These are phyloP conservation scores for Gossypium longicalyx DNA, from an alignment of 345 rosid species.

Conservation along the genomic window DNA sequence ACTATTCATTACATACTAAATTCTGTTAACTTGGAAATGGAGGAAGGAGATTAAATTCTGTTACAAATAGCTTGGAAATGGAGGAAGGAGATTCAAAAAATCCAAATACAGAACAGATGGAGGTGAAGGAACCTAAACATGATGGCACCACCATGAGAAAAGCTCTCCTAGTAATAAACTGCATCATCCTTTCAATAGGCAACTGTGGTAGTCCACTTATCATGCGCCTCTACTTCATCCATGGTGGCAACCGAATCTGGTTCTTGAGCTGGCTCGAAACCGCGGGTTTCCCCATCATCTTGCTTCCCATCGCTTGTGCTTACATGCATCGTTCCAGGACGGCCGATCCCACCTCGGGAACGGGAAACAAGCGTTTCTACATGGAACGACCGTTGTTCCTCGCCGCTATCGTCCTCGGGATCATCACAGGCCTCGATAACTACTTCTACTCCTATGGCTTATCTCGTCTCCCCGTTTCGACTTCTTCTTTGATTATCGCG, in stretches of 20 bases:
- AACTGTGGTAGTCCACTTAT: conserved; percentile 63
- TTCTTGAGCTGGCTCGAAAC: conserved; percentile 68
- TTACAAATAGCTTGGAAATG: too few species aligned
- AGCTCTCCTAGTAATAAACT: conserved; percentile 45
- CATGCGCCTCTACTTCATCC: conserved; percentile 71
- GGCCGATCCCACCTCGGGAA: not conserved
- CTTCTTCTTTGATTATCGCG: conserved; percentile 62
- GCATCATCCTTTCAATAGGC: conserved; percentile 50
- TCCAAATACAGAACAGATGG: not conserved
- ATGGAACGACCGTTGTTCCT: conserved; percentile 36
- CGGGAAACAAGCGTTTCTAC: conserved; percentile 28
- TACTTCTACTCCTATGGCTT: conserved; percentile 63
- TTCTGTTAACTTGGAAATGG: too few species aligned
- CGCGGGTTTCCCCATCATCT: conserved; percentile 51
- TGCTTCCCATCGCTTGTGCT: conserved; percentile 36
- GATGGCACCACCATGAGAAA: conserved; percentile 15
- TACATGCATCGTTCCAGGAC: conserved; percentile 36
- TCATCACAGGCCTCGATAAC: conserved; percentile 59
- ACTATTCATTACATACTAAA: too few species aligned
- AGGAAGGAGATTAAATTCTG: too few species aligned
- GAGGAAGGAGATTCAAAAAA: not conserved
- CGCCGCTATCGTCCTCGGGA: conserved; percentile 38
- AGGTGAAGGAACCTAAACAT: not conserved
- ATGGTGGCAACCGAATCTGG: conserved; percentile 72
- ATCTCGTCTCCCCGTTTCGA: conserved; percentile 67